Base-by-base conservation (phyloP, 2,329 filamentous ascomycete species). In the Alternaria dauci region DNA sequence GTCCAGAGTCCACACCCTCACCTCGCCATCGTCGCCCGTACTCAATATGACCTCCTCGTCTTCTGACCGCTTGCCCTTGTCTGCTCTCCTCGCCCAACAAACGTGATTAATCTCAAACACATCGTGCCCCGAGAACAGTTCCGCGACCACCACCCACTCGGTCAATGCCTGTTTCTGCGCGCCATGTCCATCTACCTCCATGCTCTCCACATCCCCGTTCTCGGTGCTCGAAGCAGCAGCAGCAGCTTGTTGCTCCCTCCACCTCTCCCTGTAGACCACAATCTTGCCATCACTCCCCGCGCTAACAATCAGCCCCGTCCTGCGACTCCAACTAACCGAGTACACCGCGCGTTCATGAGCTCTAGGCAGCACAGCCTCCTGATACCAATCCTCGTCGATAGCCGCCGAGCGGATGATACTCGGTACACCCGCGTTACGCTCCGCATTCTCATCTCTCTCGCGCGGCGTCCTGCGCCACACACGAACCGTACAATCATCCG, bases 21-120 rank as follows among this genome's bases (percentile, higher is more conserved):
- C 91, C 53, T 91, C 84, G 0, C 95, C 95, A 79, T 98, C 94
- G 76, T 99, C 95, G 0, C 94, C 95, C 0, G 94, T 97, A 16
- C 91, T 95, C 20, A 98, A 83, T 47, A 99, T 83, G 76, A 97
- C 90, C 80, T 98, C 94, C 71, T 97, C 92, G 25, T 79, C 83
- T 2, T 86, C 84, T n/a, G 59, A 84, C 63, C 80, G 83, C 74
- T 84, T 84, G 1, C 82, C 89, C 51, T 84, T 83, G 76, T 97
- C 93, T 58, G 88, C 91, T 58, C 94, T 85, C 69, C 85, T 87
- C 67, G 93, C 93, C 95, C 95, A 99, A 2, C 87, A 88, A 50
- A 95, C 86, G 78, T 97, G 93, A 73, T 99, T 99, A 65, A 98
- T 86, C 80, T 99, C 95, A 74, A 94, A 97, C 2, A 96, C 92